Percentiles rank a stretch among this genome's conserved stretches.
phyloP scores from a whole-genome alignment of 1,139 yeast genomes.

The Suhomyces taliae region DNA sequence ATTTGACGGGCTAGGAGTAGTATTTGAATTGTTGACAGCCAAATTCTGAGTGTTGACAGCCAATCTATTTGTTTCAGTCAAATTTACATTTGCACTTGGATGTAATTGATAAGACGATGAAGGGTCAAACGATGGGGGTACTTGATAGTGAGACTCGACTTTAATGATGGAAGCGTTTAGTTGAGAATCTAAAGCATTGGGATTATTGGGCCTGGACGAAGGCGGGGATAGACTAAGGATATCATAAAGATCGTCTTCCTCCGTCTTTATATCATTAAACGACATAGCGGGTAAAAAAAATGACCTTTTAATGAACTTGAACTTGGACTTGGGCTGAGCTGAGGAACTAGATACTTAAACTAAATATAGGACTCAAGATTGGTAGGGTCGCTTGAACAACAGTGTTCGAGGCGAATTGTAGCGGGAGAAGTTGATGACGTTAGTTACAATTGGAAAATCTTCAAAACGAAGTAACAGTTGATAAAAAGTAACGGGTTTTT shows the following conservation, averaged over 20 bases:
- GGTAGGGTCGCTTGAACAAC: no score
- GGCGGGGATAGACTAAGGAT: conserved; percentile 15
- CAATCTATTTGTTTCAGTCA: background rate
- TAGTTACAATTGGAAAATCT: no score
- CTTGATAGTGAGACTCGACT: background rate
- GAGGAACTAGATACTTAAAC: no score
- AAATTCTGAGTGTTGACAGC: conserved; percentile 1
- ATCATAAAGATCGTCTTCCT: conserved; percentile 14
- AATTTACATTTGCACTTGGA: conserved; percentile 7
- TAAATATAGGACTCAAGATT: no score
- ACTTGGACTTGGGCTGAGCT: no score
- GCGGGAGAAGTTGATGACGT: no score
- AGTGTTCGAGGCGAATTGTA: no score
- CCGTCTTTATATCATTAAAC: conserved; percentile 1
- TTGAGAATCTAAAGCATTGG: conserved; percentile 1
- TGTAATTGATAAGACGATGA: background rate
- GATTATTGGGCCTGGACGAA: background rate
- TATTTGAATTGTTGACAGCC: background rate
- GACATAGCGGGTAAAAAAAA: background rate
- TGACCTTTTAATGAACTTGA: background rate
- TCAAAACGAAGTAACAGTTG: no score
- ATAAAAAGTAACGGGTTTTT: no score
- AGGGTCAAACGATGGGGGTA: background rate
- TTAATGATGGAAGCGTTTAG: conserved; percentile 1
- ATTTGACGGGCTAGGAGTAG: conserved; percentile 8